These are phyloP conservation scores for Eimeria sp. DNA, from an alignment of 169 alveolate species.

Conservation along the genomic window DNA sequence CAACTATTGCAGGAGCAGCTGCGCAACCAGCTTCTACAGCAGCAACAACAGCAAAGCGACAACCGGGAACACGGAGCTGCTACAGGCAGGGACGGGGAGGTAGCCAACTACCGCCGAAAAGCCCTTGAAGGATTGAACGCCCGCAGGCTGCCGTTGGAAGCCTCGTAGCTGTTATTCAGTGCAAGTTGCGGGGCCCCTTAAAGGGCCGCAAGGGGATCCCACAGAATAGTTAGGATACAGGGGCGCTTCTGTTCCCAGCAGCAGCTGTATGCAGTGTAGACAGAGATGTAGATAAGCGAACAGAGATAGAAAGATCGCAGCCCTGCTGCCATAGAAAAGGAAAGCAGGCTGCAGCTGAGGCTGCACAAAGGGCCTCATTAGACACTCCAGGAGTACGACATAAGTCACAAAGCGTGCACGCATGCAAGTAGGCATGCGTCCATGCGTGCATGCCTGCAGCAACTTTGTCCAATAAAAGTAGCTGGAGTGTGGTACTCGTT, in stretches of 20 bases:
- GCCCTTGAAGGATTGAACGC: conserved; percentile 18
- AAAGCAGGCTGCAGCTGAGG: not conserved
- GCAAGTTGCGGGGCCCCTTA: not conserved
- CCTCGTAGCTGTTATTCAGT: not conserved
- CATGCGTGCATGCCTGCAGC: not conserved
- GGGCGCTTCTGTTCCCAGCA: not conserved
- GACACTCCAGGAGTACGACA: not conserved
- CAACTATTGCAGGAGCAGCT: not conserved
- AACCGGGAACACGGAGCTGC: not conserved
- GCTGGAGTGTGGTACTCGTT: not conserved
- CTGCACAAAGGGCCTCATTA: not conserved
- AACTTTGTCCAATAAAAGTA: not conserved
- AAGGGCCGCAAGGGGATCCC: not conserved
- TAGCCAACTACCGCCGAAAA: not conserved
- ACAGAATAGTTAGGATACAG: not conserved
- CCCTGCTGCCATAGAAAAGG: conserved; percentile 10
- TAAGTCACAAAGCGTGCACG: not conserved
- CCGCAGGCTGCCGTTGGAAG: conserved; percentile 12
- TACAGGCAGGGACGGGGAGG: not conserved
- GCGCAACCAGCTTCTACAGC: conserved; percentile 3
- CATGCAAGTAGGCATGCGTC: not conserved
- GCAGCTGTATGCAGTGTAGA: not conserved
- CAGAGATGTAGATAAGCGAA: not conserved
- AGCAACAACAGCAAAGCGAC: not conserved
- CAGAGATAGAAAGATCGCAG: not conserved